Base-by-base conservation (phyloP, 768 basidiomycete species). In the Gloeophyllum trabeum region DNA sequence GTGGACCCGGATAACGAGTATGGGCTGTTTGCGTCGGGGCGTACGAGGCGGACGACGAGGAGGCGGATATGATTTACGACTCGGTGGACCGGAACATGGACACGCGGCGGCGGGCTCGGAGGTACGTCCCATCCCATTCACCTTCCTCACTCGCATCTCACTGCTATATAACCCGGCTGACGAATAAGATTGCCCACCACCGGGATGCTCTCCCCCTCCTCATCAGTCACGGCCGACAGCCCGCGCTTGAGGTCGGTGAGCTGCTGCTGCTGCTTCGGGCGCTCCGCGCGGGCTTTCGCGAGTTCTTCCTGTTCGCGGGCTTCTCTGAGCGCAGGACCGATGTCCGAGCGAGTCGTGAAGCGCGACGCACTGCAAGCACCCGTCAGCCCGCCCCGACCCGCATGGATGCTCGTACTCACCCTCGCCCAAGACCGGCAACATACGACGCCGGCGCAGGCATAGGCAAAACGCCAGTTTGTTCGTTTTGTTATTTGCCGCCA, bases 1-100 rank as follows among this genome's bases (percentile, higher is more conserved):
- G 88, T 93, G 60, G 94, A 99, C 59, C 96, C 94, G 19, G 96
- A 99, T 56, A 94, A 97, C 58, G 93, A 98, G 64, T 83, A 81
- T 49, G 94, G 94, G 20, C 71, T 98, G 4, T 98, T 99, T 56
- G 88, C 92, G 3, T 93, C 10, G 93, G 85, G 6, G 88, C 89
- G 0, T 97, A 99, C 57, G 93, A 99, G 58, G 82, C 85, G 43
- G 96, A 98, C 49, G 96, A 99, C 47, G 93, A 97, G 51, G 96
- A 98, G 59, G 96, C 94, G 0, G 94, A 98, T 60, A 75, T 73
- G 56, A 96, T 96, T 40, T 99, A 94, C 57, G 94, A 96, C 20
- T 53, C 66, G n/a, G 93, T 97, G 1, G 93, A 97, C 53, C 69
- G 76, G 34, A 78, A 79, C 22, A 93, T 99, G 85, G 94, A 97